Conservation (phyloP, 768 basidiomycete genomes). For the Aureoboletus auriporus region DNA sequence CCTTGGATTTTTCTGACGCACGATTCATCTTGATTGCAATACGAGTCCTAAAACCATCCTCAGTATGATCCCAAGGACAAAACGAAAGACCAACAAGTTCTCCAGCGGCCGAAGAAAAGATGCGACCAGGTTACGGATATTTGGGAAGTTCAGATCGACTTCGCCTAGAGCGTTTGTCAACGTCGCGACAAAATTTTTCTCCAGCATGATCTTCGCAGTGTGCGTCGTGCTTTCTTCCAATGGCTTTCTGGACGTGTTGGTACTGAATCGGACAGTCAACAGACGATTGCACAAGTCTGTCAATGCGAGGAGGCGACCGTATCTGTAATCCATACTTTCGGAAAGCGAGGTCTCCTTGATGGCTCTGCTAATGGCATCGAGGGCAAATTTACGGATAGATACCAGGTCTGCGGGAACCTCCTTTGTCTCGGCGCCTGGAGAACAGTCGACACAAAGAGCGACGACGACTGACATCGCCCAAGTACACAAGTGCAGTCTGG, state of each 20-base stretch:
- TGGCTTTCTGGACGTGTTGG: constrained; percentile 45
- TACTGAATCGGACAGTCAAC: constrained; percentile 72
- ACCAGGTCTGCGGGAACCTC: constrained; percentile 75
- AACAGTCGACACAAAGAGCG: constrained; percentile 88
- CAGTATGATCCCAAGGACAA: background rate
- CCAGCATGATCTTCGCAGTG: constrained; percentile 95
- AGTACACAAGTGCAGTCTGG: constrained; percentile 62
- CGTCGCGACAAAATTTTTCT: constrained; percentile 91
- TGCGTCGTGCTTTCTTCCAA: constrained; percentile 79
- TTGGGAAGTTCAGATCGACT: constrained; percentile 93
- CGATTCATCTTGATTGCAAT: constrained; percentile 98
- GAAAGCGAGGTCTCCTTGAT: constrained; percentile 72
- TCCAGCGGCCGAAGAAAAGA: constrained; percentile 88
- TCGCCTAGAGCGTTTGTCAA: constrained; percentile 87
- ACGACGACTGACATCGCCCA: constrained; percentile 90
- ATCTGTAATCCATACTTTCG: constrained; percentile 68
- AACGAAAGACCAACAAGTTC: constrained; percentile 60
- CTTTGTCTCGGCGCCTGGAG: constrained; percentile 61
- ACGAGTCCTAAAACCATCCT: constrained; percentile 62
- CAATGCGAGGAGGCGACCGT: constrained; percentile 84
- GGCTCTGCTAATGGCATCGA: constrained; percentile 83
- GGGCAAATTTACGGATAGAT: constrained; percentile 87
- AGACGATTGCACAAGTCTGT: constrained; percentile 86
- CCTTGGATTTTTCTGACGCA: constrained; percentile 62
- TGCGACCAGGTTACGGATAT: constrained; percentile 80